Conservation (phyloP, 2,329 filamentous ascomycete genomes). For the Epichloe glyceriae region DNA sequence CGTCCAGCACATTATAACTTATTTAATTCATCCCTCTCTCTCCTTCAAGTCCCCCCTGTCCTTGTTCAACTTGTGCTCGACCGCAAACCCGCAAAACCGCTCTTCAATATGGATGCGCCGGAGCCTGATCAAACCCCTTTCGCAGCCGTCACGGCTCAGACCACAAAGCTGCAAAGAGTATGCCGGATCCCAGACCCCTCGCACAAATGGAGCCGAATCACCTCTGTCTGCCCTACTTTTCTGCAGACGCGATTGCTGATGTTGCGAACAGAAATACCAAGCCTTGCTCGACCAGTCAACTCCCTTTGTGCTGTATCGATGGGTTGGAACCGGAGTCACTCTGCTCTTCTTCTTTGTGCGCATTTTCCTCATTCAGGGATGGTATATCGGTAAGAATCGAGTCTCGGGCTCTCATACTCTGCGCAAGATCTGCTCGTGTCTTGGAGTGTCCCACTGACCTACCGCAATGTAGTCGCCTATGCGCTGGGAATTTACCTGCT, state of each 20-base stretch:
- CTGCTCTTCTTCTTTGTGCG: constrained; percentile 76
- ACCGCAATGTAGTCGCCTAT: constrained; percentile 62
- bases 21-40: neutral
- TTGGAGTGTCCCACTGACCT: neutral
- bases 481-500: constrained; percentile 97
- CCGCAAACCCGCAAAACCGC: too few relatives aligned
- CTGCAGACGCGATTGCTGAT: neutral
- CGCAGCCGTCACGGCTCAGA: constrained; percentile 77
- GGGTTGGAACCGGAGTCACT: constrained; percentile 66
- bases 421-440: neutral
- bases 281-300: constrained; percentile 86
- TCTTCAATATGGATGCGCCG: constrained; percentile 59
- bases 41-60: neutral
- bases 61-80: neutral
- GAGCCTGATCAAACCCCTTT: constrained; percentile 89
- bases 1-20: neutral
- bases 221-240: neutral
- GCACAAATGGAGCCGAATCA: neutral
- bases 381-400: constrained; percentile 76
- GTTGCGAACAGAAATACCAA: constrained; percentile 65
- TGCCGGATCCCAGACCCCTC: constrained; percentile 10
- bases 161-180: constrained; percentile 60
- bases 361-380: constrained; percentile 86
- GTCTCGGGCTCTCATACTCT: neutral
- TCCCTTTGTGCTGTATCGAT: constrained; percentile 79